Base-by-base conservation (phyloP, 1,284 basidiomycete species). In the Irpex lacteus region DNA sequence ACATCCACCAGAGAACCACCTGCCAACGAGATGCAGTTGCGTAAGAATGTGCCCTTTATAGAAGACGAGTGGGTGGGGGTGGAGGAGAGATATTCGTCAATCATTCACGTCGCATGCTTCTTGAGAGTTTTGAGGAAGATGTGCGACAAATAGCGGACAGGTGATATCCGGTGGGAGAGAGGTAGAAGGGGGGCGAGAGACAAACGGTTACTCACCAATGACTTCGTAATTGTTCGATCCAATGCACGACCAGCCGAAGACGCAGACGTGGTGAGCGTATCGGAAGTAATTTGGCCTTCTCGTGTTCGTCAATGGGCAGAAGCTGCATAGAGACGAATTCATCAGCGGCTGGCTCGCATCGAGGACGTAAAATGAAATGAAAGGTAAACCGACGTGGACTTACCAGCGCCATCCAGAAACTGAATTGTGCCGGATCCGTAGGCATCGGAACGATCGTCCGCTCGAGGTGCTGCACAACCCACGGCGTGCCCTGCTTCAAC, bases 261-360 rank as follows among this genome's bases (percentile, higher is more conserved):
- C 96, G 83, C 66, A 96, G 79, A 32, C 91, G 84, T 1, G 92
- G 82, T 63, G 89, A 92, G 66, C 91, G 87, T 65, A 98, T 92
- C 2, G 95, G 94, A 15, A 98, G 80, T n/a, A 98, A 81, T 69
- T 94, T 92, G 18, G 94, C 92, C 77, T 97, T 97, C 79, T 98
- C 95, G 71, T 91, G 86, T 69, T 98, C 95, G 73, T 97, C 94
- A 71, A 98, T 95, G n/a, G 96, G 96, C 66, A 98, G 88, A 19
- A 97, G 81, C 80, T 88, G 61, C 15, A 18, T 32, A 19, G 54
- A 57, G 40, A 44, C 40, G 15, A 44, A 44, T 44, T 44, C 40
- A 5, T 44, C 15, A 44, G 40, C 40, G 40, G 8, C 40, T 44
- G 40, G 9, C 15, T 44, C 40, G 15, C 15, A 44, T 44, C 40